These are phyloP conservation scores for Paramecium sonneborni DNA, from an alignment of 73 alveolate species.

Conservation along the genomic window DNA sequence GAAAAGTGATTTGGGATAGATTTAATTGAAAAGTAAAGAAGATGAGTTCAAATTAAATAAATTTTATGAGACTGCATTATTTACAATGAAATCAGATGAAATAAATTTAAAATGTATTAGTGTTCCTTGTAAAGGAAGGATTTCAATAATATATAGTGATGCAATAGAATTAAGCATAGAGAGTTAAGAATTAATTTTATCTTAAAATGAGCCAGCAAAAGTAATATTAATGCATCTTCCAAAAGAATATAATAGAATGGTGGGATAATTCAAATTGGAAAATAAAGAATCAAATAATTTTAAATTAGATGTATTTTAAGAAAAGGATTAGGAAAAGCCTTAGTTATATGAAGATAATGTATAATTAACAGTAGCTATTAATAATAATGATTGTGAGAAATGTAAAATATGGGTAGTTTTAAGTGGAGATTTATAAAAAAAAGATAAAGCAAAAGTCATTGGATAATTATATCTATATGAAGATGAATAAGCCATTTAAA, in stretches of 20 bases:
- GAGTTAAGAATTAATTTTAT: background rate
- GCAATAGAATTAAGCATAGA: background rate
- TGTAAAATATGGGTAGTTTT: background rate
- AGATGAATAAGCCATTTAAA: background rate
- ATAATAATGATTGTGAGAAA: background rate
- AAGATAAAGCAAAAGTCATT: background rate
- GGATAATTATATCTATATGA: background rate
- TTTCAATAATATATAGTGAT: background rate
- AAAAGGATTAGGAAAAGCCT: background rate
- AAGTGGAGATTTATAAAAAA: background rate
- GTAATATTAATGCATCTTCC: background rate
- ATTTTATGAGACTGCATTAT: background rate
- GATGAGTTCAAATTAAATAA: background rate
- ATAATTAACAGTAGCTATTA: background rate
- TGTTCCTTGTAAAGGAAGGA: background rate
- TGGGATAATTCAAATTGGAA: constrained; percentile 14
- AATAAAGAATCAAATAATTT: background rate
- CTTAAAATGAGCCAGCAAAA: background rate
- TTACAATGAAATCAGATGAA: background rate
- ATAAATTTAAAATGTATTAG: background rate
- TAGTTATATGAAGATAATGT: background rate
- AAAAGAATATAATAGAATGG: background rate
- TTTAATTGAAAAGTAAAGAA: background rate
- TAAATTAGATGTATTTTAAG: background rate
- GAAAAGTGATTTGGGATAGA: background rate